A percentile compares a stretch with the other conserved stretches of the same genome.
Conservation (phyloP, 177 flowering plant species). For the Vitis hybrid region DNA sequence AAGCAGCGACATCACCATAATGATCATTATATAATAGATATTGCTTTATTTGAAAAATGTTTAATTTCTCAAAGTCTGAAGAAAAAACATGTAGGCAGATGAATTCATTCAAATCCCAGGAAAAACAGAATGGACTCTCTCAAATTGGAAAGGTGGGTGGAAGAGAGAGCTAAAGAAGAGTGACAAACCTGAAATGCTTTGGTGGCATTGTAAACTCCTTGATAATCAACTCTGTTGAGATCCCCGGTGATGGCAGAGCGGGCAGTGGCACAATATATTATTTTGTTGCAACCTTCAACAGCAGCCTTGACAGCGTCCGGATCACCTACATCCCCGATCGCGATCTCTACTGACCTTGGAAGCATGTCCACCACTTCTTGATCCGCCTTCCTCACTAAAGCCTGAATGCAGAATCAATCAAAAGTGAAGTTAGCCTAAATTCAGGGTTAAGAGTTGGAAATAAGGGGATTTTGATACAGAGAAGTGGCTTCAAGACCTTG, state of each 20-base stretch:
- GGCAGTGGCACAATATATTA: slow-evolving; percentile 96
- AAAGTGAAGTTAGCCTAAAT: background rate
- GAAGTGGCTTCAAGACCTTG: slow-evolving; percentile 42
- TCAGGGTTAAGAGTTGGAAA: background rate
- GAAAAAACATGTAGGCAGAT: background rate
- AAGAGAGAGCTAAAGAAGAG: background rate
- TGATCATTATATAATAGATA: background rate
- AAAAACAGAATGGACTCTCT: background rate
- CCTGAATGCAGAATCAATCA: slow-evolving; percentile 38
- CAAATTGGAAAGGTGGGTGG: background rate
- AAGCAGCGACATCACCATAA: background rate
- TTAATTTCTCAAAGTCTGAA: no score
- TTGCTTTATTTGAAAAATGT: background rate
- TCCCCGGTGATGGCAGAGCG: slow-evolving; percentile 91
- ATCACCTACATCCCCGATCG: slow-evolving; percentile 96
- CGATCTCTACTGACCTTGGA: slow-evolving; percentile 86
- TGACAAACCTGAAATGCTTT: slow-evolving; percentile 86
- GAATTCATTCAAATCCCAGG: background rate
- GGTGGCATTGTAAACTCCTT: slow-evolving; percentile 79
- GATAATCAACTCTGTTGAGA: slow-evolving; percentile 82
- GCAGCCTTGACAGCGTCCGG: slow-evolving; percentile 64
- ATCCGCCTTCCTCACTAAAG: slow-evolving; percentile 78
- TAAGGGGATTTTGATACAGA: background rate
- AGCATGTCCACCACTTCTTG: slow-evolving; percentile 71
- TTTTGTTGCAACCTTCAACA: slow-evolving; percentile 83